These are phyloP conservation scores for Ophiostoma pallidulum DNA, from an alignment of 2,329 filamentous ascomycete genomes.

Conservation along the genomic window DNA sequence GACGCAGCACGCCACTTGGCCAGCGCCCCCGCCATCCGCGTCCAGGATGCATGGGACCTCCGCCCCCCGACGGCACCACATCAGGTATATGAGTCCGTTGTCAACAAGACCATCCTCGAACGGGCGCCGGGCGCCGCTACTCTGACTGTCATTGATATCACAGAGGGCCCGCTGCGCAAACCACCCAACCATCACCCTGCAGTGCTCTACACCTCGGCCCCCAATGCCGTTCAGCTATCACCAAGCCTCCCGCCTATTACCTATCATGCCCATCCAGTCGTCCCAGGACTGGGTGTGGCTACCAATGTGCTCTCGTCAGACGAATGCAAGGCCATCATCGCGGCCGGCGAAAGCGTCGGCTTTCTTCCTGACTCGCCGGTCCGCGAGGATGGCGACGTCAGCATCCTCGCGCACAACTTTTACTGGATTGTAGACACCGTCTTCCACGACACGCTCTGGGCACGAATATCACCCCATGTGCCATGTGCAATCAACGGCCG, in stretches of 20 bases:
- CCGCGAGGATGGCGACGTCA: slow-evolving; percentile 54
- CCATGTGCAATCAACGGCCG: slow-evolving; percentile 46
- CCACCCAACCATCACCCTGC: slow-evolving; percentile 60
- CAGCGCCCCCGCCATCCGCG: slow-evolving; percentile 39
- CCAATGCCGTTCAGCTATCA: slow-evolving; percentile 46
- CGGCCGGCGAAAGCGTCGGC: slow-evolving; percentile 53
- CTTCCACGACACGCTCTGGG: slow-evolving; percentile 56
- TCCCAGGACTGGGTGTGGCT: slow-evolving; percentile 52
- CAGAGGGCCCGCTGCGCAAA: slow-evolving; percentile 49
- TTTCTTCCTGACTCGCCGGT: slow-evolving; percentile 61
- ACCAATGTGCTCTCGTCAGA: slow-evolving; percentile 48
- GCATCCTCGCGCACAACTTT: slow-evolving; percentile 62
- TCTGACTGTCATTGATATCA: slow-evolving; percentile 54
- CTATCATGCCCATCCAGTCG: slow-evolving; percentile 50
- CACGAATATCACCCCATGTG: slow-evolving; percentile 48
- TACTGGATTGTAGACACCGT: slow-evolving; percentile 59
- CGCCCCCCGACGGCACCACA: slow-evolving; percentile 32
- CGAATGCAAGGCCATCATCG: slow-evolving; percentile 58
- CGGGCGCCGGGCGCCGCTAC: slow-evolving; percentile 26
- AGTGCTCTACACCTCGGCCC: slow-evolving; percentile 51
- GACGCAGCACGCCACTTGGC: slow-evolving; percentile 18
- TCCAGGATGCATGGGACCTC: slow-evolving; percentile 54
- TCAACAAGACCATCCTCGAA: slow-evolving; percentile 46
- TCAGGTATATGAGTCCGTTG: slow-evolving; percentile 46
- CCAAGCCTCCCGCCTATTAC: slow-evolving; percentile 36